phyloP scores from a whole-genome alignment of 2,329 filamentous ascomycete species.

The Didymosphaeria variabile region DNA sequence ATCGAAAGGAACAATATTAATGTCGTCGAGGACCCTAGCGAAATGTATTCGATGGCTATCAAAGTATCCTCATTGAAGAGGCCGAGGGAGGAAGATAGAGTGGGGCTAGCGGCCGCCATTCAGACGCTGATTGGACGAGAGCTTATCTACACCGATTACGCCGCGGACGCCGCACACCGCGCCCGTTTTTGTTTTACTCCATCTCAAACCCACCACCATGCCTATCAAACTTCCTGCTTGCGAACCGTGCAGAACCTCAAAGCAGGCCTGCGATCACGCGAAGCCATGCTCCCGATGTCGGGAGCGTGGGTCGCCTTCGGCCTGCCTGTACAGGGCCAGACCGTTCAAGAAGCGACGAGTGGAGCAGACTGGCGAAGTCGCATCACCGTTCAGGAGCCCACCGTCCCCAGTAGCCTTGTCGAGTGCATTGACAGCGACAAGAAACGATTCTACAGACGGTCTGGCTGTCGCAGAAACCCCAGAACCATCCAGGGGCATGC shows the following conservation, averaged over 20 bases:
- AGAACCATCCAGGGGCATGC: not conserved
- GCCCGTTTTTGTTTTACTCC: not conserved
- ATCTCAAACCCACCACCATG: constrained; percentile 3
- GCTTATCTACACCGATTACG: not conserved
- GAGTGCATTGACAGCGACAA: not conserved
- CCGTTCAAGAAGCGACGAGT: constrained; percentile 15
- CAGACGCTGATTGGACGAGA: constrained; percentile 3
- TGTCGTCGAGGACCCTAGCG: too few relatives aligned
- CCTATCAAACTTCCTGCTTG: constrained; percentile 14
- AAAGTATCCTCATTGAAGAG: too few relatives aligned
- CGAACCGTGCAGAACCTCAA: constrained; percentile 13
- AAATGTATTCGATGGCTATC: too few relatives aligned
- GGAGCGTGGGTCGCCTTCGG: not conserved
- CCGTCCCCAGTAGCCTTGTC: not conserved
- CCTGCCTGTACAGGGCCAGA: constrained; percentile 11
- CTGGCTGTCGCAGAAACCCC: not conserved
- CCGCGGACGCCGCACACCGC: constrained; percentile 10
- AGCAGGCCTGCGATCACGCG: constrained; percentile 15
- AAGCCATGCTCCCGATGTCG: constrained; percentile 12
- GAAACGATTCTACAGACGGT: not conserved
- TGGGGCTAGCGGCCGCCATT: not conserved
- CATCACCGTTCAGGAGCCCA: not conserved
- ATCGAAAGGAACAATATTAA: too few relatives aligned
- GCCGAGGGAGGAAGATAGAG: not conserved
- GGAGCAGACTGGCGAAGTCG: not conserved